These are phyloP conservation scores for Boletus barrowsii DNA, from an alignment of 768 basidiomycete species.

Conservation along the genomic window DNA sequence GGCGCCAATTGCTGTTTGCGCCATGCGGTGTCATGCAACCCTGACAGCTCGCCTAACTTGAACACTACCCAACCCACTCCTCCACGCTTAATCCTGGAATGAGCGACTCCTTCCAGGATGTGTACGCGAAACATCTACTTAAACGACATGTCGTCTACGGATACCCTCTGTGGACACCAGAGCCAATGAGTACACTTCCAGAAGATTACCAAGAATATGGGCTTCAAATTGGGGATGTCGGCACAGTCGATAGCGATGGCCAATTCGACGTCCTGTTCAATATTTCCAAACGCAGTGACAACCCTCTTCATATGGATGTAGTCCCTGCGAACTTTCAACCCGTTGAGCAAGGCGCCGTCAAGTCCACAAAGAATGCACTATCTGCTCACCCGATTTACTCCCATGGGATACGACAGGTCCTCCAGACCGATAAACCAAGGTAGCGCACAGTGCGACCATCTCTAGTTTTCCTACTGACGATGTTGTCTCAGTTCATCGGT, in stretches of 20 bases:
- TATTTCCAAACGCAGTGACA: background rate
- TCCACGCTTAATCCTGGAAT: background rate
- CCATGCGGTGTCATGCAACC: too few species aligned
- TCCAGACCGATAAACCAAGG: background rate
- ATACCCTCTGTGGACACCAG: slow-evolving; percentile 1
- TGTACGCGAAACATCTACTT: background rate
- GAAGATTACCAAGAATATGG: background rate
- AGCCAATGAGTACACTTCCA: background rate
- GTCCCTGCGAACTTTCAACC: background rate
- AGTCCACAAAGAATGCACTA: background rate
- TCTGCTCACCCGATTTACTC: background rate
- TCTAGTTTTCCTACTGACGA: background rate
- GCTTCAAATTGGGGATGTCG: slow-evolving; percentile 1
- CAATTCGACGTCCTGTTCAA: background rate
- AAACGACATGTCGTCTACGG: background rate
- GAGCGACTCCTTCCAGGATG: background rate
- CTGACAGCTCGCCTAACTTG: too few species aligned
- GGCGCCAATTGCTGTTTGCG: too few species aligned
- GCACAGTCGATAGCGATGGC: background rate
- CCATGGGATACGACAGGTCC: background rate
- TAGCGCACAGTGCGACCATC: background rate
- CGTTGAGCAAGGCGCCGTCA: background rate
- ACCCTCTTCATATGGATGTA: background rate
- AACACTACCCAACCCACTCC: too few species aligned
- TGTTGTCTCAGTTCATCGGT: background rate